Evolutionary conservation across 352 stramenopile species (phyloP), one percentile per base, ranked within the genome.

Genomic region (Hyaloperonospora brassicae): DNA sequence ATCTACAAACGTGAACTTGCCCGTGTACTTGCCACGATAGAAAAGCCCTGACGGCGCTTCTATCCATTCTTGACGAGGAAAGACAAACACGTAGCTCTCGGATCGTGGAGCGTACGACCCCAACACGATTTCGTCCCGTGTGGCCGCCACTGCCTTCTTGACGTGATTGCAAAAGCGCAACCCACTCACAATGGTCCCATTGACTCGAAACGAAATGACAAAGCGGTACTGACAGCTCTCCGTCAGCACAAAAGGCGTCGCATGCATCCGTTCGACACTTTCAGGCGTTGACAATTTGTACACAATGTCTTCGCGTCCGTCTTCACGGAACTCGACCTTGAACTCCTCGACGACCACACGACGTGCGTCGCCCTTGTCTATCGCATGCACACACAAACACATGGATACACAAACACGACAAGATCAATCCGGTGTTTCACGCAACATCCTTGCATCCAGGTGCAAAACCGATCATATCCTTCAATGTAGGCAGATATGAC

Each of bases 21-120:
- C 79, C 67, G 86, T 84, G 66, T 95, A 95, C 53, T 84, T 89
- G 12, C 86, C 86, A 31, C 86, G 78, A 55, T 91, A 95, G 56
- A 95, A 89, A 54, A 95, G 79, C 5, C 86, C 84, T 1, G 76
- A 81, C 1, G 86, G 86, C 23, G 86, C 81, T 53, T 95, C 82
- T 52, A 89, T 76, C 76, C 78, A 95, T 24, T 85, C 79, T 52
- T 74, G 59, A 8, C 80, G 76, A 0, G 86, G 86, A 58, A 89
- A 95, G 21, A 84, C 64, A 45, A 95, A 95, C 42, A 88, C 74
- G 59, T 95, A 91, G 17, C 68, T 62, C 36, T 66, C 61, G 13
- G 78, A 85, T 13, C 79, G 72, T 12, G 86, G 86, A 4, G 86
- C 79, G 51, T 94, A 95, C 9, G 80, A 93, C 6, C 86, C 86